phyloP scores from a whole-genome alignment of 192 early-diverging fungal species.

The Phycomyces blakesleeanus region DNA sequence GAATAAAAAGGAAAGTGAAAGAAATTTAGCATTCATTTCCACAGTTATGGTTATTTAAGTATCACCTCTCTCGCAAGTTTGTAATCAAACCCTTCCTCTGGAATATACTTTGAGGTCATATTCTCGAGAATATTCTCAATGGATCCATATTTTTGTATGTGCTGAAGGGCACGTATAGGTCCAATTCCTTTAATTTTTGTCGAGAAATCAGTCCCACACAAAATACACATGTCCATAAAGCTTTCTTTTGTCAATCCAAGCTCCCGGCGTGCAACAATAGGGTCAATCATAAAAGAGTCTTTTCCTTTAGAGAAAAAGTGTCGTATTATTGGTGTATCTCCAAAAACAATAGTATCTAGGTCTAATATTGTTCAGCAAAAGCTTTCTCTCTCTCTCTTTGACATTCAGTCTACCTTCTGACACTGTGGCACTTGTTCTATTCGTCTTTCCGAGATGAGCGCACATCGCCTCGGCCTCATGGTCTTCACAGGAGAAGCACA shows the following conservation, averaged over 20 bases:
- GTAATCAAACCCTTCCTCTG: conserved; percentile 38
- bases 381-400: too few relatives aligned
- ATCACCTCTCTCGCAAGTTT: conserved; percentile 36
- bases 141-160: conserved; percentile 54
- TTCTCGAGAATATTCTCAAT: conserved; percentile 55
- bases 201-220: conserved; percentile 76
- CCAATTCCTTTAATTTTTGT: conserved; percentile 63
- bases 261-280: conserved; percentile 34
- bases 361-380: conserved; percentile 38
- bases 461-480: conserved; percentile 69
- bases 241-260: conserved; percentile 48
- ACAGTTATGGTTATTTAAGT: neutral
- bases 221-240: conserved; percentile 70
- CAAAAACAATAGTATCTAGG: conserved; percentile 53
- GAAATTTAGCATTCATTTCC: too few relatives aligned
- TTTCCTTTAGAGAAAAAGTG: conserved; percentile 33
- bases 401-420: too few relatives aligned
- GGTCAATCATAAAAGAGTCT: conserved; percentile 49
- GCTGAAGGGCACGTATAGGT: conserved; percentile 53
- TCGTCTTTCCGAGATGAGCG: conserved; percentile 46
- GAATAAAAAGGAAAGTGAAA: neutral
- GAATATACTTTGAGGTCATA: conserved; percentile 24
- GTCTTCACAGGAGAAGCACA: conserved; percentile 38
- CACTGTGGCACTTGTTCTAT: conserved; percentile 52
- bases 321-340: conserved; percentile 45